A percentile compares a stretch with the other conserved stretches of the same genome.
phyloP scores from a whole-genome alignment of 257 asterid species.

The Penstemon davidsonii region DNA sequence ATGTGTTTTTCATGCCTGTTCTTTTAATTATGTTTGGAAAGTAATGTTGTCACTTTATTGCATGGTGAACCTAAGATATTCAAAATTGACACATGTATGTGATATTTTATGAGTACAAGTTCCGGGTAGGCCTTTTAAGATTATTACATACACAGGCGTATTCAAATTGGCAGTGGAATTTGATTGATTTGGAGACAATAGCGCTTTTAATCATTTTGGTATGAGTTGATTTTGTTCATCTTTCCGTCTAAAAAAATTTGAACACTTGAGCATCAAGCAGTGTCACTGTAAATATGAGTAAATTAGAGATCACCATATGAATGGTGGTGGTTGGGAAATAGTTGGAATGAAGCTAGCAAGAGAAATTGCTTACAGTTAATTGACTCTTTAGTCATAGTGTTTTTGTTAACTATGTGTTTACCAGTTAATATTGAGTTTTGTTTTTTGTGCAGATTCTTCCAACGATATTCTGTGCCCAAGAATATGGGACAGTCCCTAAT shows the following conservation, averaged over 20 bases:
- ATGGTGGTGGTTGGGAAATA: constrained; percentile 18
- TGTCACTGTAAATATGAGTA: not conserved
- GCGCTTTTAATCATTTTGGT: not conserved
- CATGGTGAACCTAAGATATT: not conserved
- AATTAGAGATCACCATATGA: not conserved
- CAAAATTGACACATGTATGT: not conserved
- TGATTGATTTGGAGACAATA: not conserved
- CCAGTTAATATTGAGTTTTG: constrained; percentile 30
- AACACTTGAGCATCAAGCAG: not conserved
- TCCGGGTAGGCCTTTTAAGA: not conserved
- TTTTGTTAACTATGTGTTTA: constrained; percentile 13
- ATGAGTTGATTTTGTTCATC: constrained; percentile 13
- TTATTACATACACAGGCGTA: too few species aligned
- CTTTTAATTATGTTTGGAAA: not conserved
- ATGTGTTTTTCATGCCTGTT: too few species aligned
- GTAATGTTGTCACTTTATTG: not conserved
- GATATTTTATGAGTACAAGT: not conserved
- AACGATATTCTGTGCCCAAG: constrained; percentile 60
- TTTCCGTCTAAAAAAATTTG: not conserved
- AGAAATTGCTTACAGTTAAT: not conserved
- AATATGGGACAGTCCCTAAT: constrained; percentile 55
- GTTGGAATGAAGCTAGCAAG: constrained; percentile 16
- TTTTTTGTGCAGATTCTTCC: constrained; percentile 66
- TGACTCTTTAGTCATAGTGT: constrained; percentile 3
- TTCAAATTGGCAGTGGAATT: constrained; percentile 1